Percentiles rank a stretch among this genome's conserved stretches.
Conservation (phyloP, 352 stramenopile genomes). For the Saprolegnia parasitica region DNA sequence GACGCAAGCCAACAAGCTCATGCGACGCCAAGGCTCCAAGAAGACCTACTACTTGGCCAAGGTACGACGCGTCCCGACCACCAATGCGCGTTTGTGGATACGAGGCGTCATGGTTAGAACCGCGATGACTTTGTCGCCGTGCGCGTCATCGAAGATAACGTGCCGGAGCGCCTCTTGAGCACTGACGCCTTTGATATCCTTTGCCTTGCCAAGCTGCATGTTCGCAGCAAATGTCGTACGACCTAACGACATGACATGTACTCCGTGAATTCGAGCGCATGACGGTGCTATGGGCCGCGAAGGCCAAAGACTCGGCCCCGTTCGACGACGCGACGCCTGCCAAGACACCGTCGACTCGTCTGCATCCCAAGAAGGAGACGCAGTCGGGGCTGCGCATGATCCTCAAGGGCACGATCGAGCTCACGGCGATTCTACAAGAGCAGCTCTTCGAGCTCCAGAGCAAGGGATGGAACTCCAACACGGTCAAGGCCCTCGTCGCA, state of each 20-base stretch:
- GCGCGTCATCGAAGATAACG: constrained; percentile 4
- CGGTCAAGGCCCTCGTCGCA: not conserved
- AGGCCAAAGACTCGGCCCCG: not conserved
- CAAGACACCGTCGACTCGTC: not conserved
- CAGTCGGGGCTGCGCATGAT: constrained; percentile 12
- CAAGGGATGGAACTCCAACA: constrained; percentile 17
- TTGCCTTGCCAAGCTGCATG: not conserved
- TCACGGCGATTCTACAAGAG: constrained; percentile 22
- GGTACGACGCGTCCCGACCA: not conserved
- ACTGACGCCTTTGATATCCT: constrained; percentile 19
- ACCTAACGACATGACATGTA: not conserved
- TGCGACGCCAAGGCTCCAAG: constrained; percentile 18
- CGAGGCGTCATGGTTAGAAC: not conserved
- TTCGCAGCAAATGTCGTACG: not conserved
- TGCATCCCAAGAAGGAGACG: constrained; percentile 21
- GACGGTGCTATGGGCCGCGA: not conserved
- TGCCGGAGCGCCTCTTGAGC: constrained; percentile 3
- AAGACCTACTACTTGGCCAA: constrained; percentile 1
- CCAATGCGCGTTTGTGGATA: not conserved
- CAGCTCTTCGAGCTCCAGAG: constrained; percentile 17
- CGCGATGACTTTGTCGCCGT: constrained; percentile 14
- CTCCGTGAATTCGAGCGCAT: constrained; percentile 13
- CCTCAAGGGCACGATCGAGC: constrained; percentile 23
- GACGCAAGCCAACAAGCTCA: constrained; percentile 22
- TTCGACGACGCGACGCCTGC: not conserved